Base-by-base conservation (phyloP, 345 rosid genomes). In the Triadica sebifera region DNA sequence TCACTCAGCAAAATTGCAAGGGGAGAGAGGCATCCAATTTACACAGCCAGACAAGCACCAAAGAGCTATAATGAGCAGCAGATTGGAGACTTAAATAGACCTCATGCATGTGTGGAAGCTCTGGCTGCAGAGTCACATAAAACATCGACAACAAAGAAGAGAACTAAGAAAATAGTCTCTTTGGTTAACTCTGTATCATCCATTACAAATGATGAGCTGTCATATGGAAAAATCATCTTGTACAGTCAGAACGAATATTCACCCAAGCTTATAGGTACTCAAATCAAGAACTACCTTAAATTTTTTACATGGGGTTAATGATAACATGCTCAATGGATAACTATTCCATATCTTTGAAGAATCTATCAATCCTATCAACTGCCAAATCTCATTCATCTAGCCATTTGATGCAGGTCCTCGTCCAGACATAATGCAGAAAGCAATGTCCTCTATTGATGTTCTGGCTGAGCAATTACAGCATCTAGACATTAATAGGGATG, bases 91-190 rank as follows among this genome's bases (percentile, higher is more conserved):
- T 17, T 66, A 72, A 64, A 75, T 52, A 52, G 68, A 69, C 62
- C 80, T 51, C 82, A 74, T 25, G 63, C 79, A 16, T 81, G 79
- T 37, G 80, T 73, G 25, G 87, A 82, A 73, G 84, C 77, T 46
- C 73, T 84, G 39, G 76, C 78, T 53, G 84, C 83, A 73, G 71
- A 74, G 72, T 77, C 71, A 69, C 79, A 52, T 16, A 65, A 76
- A 73, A 81, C 80, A 8, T 29, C 81, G 75, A 81, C 83, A 52
- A 87, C 77, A 77, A 86, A 84, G 80, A 92, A 89, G 80, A 82
- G 82, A 69, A 83, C 82, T 19, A 85, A 77, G 74, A 85, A 81
- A 82, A 80, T 82, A 71, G 65, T 55, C 79, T 49, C 77, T 73
- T 69, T 71, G 22, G 67, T 79, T 64, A 74, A 45, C 65, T 75